Conservation (phyloP, 2,329 filamentous ascomycete species). For the Pezicula carpinea region DNA sequence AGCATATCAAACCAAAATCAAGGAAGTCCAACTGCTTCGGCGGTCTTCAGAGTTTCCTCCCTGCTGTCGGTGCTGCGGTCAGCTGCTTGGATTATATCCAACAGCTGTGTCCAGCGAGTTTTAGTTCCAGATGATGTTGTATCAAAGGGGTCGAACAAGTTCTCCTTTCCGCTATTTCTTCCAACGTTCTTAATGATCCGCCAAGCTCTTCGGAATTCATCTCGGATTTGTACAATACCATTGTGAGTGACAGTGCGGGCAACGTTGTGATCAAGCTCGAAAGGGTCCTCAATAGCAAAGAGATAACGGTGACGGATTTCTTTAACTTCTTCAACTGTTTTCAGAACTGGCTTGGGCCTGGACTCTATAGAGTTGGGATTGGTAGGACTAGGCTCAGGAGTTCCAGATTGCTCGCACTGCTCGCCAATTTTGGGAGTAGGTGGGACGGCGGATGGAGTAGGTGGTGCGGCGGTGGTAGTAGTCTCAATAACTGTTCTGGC, state of each 20-base stretch:
- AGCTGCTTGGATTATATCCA: conserved; percentile 22
- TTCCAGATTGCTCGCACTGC: neutral
- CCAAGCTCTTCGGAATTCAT: conserved; percentile 81
- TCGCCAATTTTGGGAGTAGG: conserved; percentile 3
- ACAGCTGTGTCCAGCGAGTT: conserved; percentile 14
- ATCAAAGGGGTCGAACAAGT: conserved; percentile 16
- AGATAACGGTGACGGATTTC: conserved; percentile 77
- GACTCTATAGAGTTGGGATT: too few species aligned
- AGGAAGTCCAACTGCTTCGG: too few species aligned
- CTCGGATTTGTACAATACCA: conserved; percentile 75
- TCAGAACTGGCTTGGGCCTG: conserved; percentile 11
- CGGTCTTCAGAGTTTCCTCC: too few species aligned
- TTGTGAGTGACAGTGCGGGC: conserved; percentile 80
- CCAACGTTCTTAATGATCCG: conserved; percentile 58
- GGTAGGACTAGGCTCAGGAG: conserved; percentile 4
- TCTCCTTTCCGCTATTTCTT: conserved; percentile 22
- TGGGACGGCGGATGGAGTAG: conserved; percentile 13
- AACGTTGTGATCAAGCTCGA: conserved; percentile 84
- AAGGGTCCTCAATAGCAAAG: conserved; percentile 88
- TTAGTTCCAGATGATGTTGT: conserved; percentile 7
- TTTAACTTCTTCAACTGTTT: conserved; percentile 37
- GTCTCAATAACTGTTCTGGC: conserved; percentile 65
- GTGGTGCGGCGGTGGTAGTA: conserved; percentile 31
- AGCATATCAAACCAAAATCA: too few species aligned
- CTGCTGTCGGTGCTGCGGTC: neutral